Evolutionary conservation across 208 protist species (phyloP).

Genomic region (Herpetomonas samuelpessoai): DNA sequence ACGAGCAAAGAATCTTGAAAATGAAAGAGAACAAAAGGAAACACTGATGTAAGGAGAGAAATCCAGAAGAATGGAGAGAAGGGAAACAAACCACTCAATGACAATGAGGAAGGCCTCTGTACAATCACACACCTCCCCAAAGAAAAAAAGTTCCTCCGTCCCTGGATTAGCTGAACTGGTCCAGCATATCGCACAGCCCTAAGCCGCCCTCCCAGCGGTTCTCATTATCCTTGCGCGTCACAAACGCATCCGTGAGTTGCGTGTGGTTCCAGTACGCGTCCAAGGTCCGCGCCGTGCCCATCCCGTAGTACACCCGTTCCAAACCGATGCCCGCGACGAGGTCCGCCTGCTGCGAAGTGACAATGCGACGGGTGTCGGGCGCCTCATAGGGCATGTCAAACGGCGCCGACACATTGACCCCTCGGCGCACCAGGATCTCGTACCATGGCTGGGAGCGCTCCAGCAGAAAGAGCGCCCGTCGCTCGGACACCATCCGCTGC

Average conservation of each 20-base stretch:
- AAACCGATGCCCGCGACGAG: slow-evolving; percentile 22
- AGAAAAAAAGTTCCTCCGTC: too few species aligned
- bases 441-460: slow-evolving; percentile 41
- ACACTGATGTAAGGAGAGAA: too few species aligned
- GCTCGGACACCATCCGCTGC: slow-evolving; percentile 16
- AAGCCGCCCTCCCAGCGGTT: slow-evolving; percentile 53
- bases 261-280: slow-evolving; percentile 64
- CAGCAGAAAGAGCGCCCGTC: slow-evolving; percentile 54
- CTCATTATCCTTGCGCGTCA: slow-evolving; percentile 58
- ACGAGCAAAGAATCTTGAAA: too few species aligned
- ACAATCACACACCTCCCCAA: too few species aligned
- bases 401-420: neutral
- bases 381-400: slow-evolving; percentile 16
- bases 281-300: slow-evolving; percentile 44
- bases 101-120: too few species aligned
- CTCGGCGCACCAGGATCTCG: slow-evolving; percentile 17
- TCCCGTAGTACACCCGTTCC: slow-evolving; percentile 45
- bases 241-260: slow-evolving; percentile 56
- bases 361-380: slow-evolving; percentile 30
- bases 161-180: too few species aligned
- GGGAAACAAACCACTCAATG: too few species aligned
- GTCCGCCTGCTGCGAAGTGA: slow-evolving; percentile 35
- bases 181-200: slow-evolving; percentile 32
- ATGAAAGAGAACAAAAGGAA: too few species aligned
- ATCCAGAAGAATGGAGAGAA: too few species aligned